Evolutionary conservation across 306 rosid species (phyloP).

Genomic region (Phaseolus lunatus): DNA sequence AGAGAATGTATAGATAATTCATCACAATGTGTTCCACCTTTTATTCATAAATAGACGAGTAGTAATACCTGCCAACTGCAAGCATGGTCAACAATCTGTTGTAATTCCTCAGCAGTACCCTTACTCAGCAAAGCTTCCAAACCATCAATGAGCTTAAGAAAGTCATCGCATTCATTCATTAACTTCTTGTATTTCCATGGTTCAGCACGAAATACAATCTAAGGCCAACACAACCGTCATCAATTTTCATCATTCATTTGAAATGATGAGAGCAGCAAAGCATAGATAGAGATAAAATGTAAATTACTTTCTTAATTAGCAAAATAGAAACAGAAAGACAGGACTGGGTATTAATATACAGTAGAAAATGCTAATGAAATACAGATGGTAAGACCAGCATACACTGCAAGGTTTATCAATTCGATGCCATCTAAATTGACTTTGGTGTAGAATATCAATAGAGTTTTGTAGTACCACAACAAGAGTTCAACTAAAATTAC

Average conservation of each 20-base stretch:
- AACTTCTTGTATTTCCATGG: conserved; percentile 70
- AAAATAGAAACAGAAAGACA: conserved; percentile 4
- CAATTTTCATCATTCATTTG: conserved; percentile 18
- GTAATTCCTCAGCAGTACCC: conserved; percentile 54
- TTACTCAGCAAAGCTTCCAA: conserved; percentile 54
- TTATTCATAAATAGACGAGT: not conserved
- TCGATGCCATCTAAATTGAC: not conserved
- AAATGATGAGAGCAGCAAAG: not conserved
- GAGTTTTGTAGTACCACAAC: too few species aligned
- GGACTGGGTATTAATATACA: not conserved
- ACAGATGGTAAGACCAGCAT: not conserved
- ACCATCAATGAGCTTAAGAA: conserved; percentile 57
- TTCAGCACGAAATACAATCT: conserved; percentile 84
- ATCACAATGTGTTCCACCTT: conserved; percentile 28
- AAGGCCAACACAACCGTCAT: conserved; percentile 32
- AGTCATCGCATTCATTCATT: conserved; percentile 69
- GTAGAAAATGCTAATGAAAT: not conserved
- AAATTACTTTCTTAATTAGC: not conserved
- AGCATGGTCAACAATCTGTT: conserved; percentile 54
- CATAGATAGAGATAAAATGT: not conserved
- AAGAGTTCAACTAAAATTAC: too few species aligned
- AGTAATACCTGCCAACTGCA: conserved; percentile 78
- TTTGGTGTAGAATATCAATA: not conserved
- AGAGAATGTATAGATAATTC: not conserved
- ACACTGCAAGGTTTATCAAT: not conserved